A percentile compares a stretch with the other conserved stretches of the same genome.
Conservation (phyloP, 148 eudicot genomes). For the Vaccinium corymbosum region DNA sequence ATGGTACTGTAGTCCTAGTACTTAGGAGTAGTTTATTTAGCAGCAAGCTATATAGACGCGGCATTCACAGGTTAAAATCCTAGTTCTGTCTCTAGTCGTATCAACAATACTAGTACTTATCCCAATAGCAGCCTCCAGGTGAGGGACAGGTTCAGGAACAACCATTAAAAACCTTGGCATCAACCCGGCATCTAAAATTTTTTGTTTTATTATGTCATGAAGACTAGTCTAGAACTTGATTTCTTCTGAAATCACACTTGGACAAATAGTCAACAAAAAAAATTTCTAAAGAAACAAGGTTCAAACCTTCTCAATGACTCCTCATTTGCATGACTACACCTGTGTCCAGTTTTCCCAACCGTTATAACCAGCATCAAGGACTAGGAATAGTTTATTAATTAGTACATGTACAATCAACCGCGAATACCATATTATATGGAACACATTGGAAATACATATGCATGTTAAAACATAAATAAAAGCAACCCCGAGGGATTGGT, state of each 20-base stretch:
- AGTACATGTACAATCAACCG: not conserved
- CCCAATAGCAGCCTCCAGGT: not conserved
- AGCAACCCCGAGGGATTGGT: no score
- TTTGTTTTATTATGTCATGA: not conserved
- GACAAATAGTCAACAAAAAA: conserved; percentile 8
- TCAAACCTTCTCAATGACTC: conserved; percentile 27
- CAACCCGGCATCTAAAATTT: not conserved
- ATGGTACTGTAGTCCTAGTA: not conserved
- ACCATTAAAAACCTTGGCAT: not conserved
- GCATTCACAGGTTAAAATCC: not conserved
- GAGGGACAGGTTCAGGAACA: not conserved
- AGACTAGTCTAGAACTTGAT: not conserved
- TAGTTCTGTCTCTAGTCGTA: not conserved
- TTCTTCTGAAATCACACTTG: not conserved
- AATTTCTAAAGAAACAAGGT: conserved; percentile 3
- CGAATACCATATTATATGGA: not conserved
- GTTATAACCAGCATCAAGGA: conserved; percentile 27
- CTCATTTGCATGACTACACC: not conserved
- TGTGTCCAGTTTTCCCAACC: conserved; percentile 31
- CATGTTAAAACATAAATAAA: conserved; percentile 5
- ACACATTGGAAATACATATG: conserved; percentile 6
- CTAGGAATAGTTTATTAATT: conserved; percentile 13
- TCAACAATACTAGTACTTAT: not conserved
- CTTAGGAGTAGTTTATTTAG: not conserved
- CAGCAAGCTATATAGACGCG: not conserved